Evolutionary conservation across 345 rosid genomes (phyloP).

Genomic region (Pelargonium nanum): DNA sequence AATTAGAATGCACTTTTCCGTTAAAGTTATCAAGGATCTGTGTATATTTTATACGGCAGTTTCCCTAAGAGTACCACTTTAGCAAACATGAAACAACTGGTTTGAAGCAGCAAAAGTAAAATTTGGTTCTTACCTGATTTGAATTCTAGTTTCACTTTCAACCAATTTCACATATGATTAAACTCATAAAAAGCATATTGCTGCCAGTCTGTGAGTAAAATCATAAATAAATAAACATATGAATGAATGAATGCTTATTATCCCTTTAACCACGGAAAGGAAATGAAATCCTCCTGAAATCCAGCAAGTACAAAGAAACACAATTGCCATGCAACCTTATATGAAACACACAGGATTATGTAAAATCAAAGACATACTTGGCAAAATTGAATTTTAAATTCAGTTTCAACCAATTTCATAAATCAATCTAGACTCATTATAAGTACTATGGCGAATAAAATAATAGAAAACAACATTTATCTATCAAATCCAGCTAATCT

Average conservation of each 20-base stretch:
- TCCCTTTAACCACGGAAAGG: neutral
- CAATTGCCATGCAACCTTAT: neutral
- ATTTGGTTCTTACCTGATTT: neutral
- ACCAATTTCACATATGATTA: neutral
- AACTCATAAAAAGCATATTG: neutral
- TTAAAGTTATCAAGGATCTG: no score
- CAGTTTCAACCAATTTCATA: neutral
- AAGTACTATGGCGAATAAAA: no score
- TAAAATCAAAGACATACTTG: neutral
- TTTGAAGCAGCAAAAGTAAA: neutral
- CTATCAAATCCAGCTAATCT: neutral
- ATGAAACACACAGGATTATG: neutral
- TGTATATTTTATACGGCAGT: no score
- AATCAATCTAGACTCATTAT: no score
- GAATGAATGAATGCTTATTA: neutral
- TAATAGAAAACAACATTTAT: no score
- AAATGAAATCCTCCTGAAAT: no score
- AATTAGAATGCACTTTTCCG: neutral
- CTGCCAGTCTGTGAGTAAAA: no score
- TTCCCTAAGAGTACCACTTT: no score
- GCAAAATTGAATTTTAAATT: neutral
- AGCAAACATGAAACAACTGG: no score
- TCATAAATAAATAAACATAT: no score
- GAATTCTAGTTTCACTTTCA: no score
- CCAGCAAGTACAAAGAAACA: neutral